Percentiles rank a stretch among this genome's conserved stretches.
phyloP scores from a whole-genome alignment of 2,329 filamentous ascomycete genomes.

The Neofusicoccum sp. region DNA sequence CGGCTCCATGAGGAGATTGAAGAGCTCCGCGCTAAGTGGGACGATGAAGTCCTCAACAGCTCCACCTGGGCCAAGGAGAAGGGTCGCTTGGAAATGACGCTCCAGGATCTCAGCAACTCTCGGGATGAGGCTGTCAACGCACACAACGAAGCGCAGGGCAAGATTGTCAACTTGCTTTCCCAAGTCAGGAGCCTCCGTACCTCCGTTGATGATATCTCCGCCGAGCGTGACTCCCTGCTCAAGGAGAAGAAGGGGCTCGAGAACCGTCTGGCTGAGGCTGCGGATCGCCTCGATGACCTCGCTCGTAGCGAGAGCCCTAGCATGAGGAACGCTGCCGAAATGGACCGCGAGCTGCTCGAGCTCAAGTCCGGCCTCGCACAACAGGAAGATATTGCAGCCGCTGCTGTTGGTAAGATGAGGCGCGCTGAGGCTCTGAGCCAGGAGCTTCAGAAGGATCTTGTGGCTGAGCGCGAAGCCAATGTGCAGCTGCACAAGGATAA shows the following conservation, averaged over 20 bases:
- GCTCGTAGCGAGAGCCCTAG: slow-evolving; percentile 83
- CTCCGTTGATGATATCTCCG: slow-evolving; percentile 80
- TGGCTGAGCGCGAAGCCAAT: slow-evolving; percentile 79
- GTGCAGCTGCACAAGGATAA: slow-evolving; percentile 87
- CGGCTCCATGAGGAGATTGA: slow-evolving; percentile 94
- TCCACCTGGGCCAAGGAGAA: slow-evolving; percentile 99
- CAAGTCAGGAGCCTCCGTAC: slow-evolving; percentile 85
- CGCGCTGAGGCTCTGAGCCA: slow-evolving; percentile 83
- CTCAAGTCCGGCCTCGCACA: slow-evolving; percentile 87
- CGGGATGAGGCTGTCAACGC: slow-evolving; percentile 90
- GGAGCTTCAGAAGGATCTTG: slow-evolving; percentile 92
- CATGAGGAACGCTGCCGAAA: slow-evolving; percentile 83
- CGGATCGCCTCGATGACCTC: slow-evolving; percentile 84
- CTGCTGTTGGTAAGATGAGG: slow-evolving; percentile 96
- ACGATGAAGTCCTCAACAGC: slow-evolving; percentile 95
- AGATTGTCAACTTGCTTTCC: slow-evolving; percentile 85
- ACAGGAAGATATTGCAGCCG: slow-evolving; percentile 88
- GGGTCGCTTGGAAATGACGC: slow-evolving; percentile 82
- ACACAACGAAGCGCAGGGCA: slow-evolving; percentile 92
- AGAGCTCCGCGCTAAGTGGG: slow-evolving; percentile 93
- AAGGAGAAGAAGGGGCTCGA: slow-evolving; percentile 92
- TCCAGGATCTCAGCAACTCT: slow-evolving; percentile 87
- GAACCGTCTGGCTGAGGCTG: slow-evolving; percentile 81
- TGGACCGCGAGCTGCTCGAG: slow-evolving; percentile 86
- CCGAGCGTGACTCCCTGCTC: slow-evolving; percentile 80